Evolutionary conservation across 345 rosid species (phyloP), one percentile per base, ranked within the genome.

Genomic region (Populus ilicifolia): DNA sequence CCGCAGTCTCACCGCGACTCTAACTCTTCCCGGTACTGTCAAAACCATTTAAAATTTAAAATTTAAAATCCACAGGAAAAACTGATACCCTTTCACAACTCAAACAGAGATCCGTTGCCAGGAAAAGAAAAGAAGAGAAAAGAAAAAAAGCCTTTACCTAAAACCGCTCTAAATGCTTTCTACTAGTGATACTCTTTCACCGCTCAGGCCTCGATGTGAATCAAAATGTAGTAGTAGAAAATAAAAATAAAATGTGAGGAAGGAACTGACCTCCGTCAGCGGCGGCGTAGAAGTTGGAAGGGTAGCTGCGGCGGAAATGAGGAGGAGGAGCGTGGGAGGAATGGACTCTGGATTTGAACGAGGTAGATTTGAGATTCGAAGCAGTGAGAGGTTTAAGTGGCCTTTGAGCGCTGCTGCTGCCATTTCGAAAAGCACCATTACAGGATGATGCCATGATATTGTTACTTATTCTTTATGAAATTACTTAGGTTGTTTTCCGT

Each of bases 341-440:
- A 80, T 85, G 86, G 77, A 77, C 74, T 86, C 91, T 87, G 29
- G 96, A 87, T 87, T 92, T 96, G 85, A 87, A 89, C 17, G 99
- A 93, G 43, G 97, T 88, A 21, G 94, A 83, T 72, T 84, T 89
- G 62, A 82, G 73, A 83, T 87, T 92, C 12, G 96, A 83, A 18
- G 64, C 64, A 10, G 89, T 21, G 67, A 78, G 69, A 4, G 90
- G 85, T 86, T 86, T 88, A n/a, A 72, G 48, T 17, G 85, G 66
- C 74, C 86, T 89, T 69, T n/a, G 50, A 20, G 86, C 89, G 80
- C 85, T 87, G 25, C 13, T 64, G 69, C 77, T 74, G 75, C 93
- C 96, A 81, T 92, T 94, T 85, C 94, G 82, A 41, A 73, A 59
- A 14, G 84, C 85, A 59, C 77, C 80, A 20, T 23, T 59, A 10